Percentiles rank a stretch among this genome's conserved stretches.
Evolutionary conservation across 169 alveolate species (phyloP).

Genomic region (Plasmodium vinckei): DNA sequence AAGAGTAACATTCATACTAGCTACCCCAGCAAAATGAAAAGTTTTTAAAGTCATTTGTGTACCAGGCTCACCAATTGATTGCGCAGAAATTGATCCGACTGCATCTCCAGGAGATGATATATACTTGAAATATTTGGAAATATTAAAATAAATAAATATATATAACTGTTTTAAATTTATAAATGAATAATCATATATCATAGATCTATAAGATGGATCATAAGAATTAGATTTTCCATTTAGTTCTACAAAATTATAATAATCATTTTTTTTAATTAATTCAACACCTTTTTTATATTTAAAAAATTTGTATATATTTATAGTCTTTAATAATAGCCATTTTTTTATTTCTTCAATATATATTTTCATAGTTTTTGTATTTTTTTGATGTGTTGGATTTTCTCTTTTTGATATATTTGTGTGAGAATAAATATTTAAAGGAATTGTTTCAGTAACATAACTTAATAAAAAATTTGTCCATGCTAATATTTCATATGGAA

Average conservation of each 20-base stretch:
- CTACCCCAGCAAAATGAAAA: conserved; percentile 98
- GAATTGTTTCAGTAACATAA: conserved; percentile 78
- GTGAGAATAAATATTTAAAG: conserved; percentile 74
- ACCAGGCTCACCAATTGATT: conserved; percentile 99
- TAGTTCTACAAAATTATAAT: neutral
- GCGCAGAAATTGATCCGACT: conserved; percentile 99
- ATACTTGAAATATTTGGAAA: conserved; percentile 94
- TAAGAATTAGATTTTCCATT: neutral
- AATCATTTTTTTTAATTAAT: conserved; percentile 30
- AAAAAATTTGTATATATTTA: conserved; percentile 48
- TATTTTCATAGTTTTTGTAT: conserved; percentile 46
- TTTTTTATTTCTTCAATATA: conserved; percentile 64
- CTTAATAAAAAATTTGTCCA: conserved; percentile 86
- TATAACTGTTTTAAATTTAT: conserved; percentile 88
- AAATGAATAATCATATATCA: conserved; percentile 64
- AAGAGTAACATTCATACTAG: conserved; percentile 97
- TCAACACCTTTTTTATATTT: conserved; percentile 31
- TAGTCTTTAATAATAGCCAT: conserved; percentile 53
- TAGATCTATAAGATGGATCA: conserved; percentile 30
- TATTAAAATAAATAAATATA: conserved; percentile 89
- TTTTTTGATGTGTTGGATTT: conserved; percentile 69
- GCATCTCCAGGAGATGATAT: conserved; percentile 99
- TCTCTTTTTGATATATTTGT: conserved; percentile 40
- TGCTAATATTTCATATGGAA: conserved; percentile 87
- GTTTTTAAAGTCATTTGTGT: conserved; percentile 99